Conservation (phyloP, 805 yeast genomes). For the Blastobotrys attinorum region DNA sequence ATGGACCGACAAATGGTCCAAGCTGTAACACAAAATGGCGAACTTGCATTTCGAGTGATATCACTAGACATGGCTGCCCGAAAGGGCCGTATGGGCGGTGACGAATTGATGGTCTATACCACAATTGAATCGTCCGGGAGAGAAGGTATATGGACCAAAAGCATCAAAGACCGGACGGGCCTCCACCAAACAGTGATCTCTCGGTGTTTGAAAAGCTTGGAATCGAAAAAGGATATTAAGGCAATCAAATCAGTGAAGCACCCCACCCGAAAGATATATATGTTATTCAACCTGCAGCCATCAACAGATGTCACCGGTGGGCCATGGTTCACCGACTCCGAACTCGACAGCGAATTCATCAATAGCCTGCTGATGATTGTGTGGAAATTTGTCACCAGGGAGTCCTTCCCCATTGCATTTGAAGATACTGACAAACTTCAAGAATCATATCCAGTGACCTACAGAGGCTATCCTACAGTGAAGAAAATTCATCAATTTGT, state of each 20-base stretch:
- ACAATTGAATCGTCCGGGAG: conserved; percentile 88
- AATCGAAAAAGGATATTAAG: conserved; percentile 75
- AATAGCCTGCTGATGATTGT: conserved; percentile 74
- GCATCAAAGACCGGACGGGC: conserved; percentile 79
- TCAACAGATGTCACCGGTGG: conserved; percentile 96
- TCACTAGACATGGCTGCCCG: conserved; percentile 65
- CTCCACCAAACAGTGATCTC: conserved; percentile 86
- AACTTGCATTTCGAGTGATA: conserved; percentile 66
- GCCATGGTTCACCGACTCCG: conserved; percentile 97
- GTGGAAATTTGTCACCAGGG: conserved; percentile 77
- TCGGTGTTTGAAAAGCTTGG: conserved; percentile 73
- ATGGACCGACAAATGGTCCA: conserved; percentile 55
- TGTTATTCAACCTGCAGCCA: conserved; percentile 90
- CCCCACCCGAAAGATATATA: conserved; percentile 92
- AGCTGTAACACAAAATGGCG: conserved; percentile 59
- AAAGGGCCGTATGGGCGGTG: conserved; percentile 68
- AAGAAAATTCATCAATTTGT: conserved; percentile 72
- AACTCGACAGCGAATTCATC: conserved; percentile 88
- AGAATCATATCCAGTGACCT: conserved; percentile 47
- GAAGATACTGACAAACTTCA: conserved; percentile 33
- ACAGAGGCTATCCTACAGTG: conserved; percentile 60
- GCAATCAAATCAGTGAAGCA: conserved; percentile 80
- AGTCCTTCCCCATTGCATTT: conserved; percentile 69
- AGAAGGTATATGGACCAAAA: conserved; percentile 95
- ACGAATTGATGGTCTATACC: conserved; percentile 85